Conservation (phyloP, 1,284 basidiomycete species). For the Tetrapyrgos nigripes region DNA sequence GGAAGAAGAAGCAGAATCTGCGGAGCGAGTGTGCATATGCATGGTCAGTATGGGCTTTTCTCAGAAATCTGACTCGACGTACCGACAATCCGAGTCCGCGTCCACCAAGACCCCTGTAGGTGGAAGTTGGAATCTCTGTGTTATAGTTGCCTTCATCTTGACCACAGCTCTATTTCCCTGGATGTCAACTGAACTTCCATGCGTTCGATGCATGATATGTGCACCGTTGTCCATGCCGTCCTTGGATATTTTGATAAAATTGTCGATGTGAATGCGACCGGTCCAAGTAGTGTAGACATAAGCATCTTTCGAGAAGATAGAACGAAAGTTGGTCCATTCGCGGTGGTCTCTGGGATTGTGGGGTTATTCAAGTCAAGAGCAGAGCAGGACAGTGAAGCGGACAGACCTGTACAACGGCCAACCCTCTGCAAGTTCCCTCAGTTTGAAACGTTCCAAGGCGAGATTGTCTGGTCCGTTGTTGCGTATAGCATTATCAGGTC, state of each 20-base stretch:
- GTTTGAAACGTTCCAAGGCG: slow-evolving; percentile 23
- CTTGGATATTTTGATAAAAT: slow-evolving; percentile 23
- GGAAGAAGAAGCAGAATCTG: slow-evolving; percentile 28
- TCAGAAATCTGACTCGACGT: slow-evolving; percentile 10
- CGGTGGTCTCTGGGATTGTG: slow-evolving; percentile 18
- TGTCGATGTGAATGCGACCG: slow-evolving; percentile 22
- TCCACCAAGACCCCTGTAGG: slow-evolving; percentile 10
- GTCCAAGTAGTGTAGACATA: slow-evolving; percentile 28
- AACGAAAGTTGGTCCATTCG: slow-evolving; percentile 28
- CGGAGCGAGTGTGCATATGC: too few species aligned
- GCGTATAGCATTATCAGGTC: slow-evolving; percentile 23
- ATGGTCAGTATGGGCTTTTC: slow-evolving; percentile 24
- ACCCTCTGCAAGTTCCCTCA: slow-evolving; percentile 27
- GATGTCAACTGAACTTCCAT: slow-evolving; percentile 24
- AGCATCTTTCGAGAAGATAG: slow-evolving; percentile 23
- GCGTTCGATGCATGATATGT: slow-evolving; percentile 25
- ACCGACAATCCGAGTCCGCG: slow-evolving; percentile 2
- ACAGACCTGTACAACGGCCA: slow-evolving; percentile 27
- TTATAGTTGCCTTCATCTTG: slow-evolving; percentile 30
- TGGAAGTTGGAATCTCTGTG: slow-evolving; percentile 24
- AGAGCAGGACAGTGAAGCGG: not conserved
- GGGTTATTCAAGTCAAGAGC: not conserved
- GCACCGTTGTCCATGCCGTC: slow-evolving; percentile 24
- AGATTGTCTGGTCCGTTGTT: slow-evolving; percentile 25
- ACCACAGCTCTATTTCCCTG: slow-evolving; percentile 20